Evolutionary conservation across 306 rosid genomes (phyloP), one percentile per base, ranked within the genome.

Genomic region (Inga laurina): DNA sequence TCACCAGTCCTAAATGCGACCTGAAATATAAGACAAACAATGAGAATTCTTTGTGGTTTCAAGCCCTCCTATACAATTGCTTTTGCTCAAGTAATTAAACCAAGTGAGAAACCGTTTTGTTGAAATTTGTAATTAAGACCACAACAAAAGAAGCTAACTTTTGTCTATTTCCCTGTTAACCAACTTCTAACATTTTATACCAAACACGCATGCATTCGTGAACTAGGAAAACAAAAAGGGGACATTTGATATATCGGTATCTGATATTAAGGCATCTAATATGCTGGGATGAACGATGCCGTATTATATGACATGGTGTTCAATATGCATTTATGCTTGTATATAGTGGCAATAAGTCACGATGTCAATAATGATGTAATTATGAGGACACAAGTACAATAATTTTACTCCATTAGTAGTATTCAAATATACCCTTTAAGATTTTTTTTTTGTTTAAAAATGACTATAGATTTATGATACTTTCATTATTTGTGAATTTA

Each of bases 1-100:
- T 96, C 97, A 8, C 99, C 99, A 15, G 95, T 90, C 85, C 92
- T 93, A 84, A 94, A 94, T 3, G 99, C 99, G 86, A 94, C 99
- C 98, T 96, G 91, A 74, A 88, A 54, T 43, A 69, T 7, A 57
- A 75, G 75, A 49, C 32, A 4, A 37, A 37, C 39, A 37, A 37
- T 37, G 4, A 5, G 39, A 37, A 37, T 37, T 37, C 39, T 37
- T 37, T 4, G 39, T 44, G 2, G 65, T 57, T n/a, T 57, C 30
- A 1, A 57, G 30, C 65, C 9, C 24, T 57, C 7, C 13, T n/a
- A 21, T n/a, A 2, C 65, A 57, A 22, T 8, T 61, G 14, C 5
- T 9, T 61, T 61, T 22, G 2, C 65, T 59, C 65, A 10, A 61
- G 67, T 24, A 61, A 12, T 48, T 61, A 61, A 48, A 48, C 52